A percentile compares a stretch with the other conserved stretches of the same genome.
phyloP scores from a whole-genome alignment of 495 filamentous ascomycete species.

The Pseudotulostoma volvatum region DNA sequence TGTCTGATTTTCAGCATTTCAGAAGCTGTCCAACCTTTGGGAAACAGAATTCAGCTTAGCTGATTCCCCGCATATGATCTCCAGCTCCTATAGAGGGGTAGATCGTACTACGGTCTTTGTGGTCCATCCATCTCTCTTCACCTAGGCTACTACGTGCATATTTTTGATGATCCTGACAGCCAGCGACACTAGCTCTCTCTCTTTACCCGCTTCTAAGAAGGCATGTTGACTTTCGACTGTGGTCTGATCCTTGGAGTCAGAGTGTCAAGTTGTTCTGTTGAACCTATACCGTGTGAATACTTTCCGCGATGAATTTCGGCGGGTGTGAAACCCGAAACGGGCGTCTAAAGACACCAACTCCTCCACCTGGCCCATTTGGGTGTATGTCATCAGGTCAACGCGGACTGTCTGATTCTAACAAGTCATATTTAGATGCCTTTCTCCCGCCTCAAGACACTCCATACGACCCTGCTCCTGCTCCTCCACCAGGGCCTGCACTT shows the following conservation, averaged over 20 bases:
- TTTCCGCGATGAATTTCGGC: conserved; percentile 20
- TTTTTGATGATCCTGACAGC: too few species aligned
- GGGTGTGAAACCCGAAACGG: conserved; percentile 16
- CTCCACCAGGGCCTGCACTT: conserved; percentile 41
- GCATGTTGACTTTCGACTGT: background rate
- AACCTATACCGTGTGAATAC: background rate
- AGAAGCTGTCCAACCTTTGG: too few species aligned
- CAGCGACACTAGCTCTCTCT: too few species aligned
- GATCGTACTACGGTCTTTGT: too few species aligned
- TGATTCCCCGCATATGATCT: too few species aligned
- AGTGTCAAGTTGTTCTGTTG: too few species aligned
- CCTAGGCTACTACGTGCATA: too few species aligned
- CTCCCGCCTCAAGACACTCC: conserved; percentile 35
- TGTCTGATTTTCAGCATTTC: too few species aligned
- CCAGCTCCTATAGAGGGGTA: too few species aligned
- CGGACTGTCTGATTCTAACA: background rate
- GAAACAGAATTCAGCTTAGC: too few species aligned
- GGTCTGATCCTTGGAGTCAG: background rate
- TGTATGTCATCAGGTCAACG: conserved; percentile 41
- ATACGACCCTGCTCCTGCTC: conserved; percentile 38
- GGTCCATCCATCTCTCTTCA: too few species aligned
- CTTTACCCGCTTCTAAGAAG: background rate
- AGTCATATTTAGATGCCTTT: conserved; percentile 21
- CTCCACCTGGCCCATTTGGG: conserved; percentile 37
- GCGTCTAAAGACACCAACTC: conserved; percentile 10